Percentiles rank a stretch among this genome's conserved stretches.
Conservation (phyloP, 2,329 filamentous ascomycete species). For the Colletotrichum gloeosporioides region DNA sequence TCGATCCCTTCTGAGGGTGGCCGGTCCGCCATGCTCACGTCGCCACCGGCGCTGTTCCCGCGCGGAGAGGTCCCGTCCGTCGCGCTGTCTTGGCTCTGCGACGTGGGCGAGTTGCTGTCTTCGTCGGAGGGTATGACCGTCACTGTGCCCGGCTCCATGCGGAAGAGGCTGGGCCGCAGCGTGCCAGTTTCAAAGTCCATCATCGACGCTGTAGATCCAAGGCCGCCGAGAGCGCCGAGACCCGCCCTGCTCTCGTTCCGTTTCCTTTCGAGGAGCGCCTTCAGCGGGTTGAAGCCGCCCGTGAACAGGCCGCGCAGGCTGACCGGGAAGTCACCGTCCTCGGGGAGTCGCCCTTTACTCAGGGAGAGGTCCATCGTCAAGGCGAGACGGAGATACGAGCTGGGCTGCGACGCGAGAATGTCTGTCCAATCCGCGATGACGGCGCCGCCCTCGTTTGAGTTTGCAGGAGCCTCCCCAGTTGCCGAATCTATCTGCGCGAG, state of each 20-base stretch:
- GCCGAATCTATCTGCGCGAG: slow-evolving; percentile 36
- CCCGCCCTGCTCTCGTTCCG: slow-evolving; percentile 4
- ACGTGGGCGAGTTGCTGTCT: slow-evolving; percentile 22
- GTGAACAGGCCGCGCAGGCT: slow-evolving; percentile 42
- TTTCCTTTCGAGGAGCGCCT: slow-evolving; percentile 33
- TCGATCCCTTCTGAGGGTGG: slow-evolving; percentile 33
- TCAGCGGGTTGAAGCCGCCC: slow-evolving; percentile 40
- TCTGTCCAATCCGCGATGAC: slow-evolving; percentile 46
- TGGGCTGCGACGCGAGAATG: slow-evolving; percentile 43
- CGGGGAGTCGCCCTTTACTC: slow-evolving; percentile 44
- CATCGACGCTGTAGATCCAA: background rate
- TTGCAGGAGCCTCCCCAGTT: background rate
- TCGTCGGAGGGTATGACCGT: slow-evolving; percentile 24
- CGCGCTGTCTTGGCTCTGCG: slow-evolving; percentile 2
- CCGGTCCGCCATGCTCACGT: slow-evolving; percentile 19
- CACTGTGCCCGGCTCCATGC: slow-evolving; percentile 9
- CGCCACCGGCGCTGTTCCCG: background rate
- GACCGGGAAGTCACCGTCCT: slow-evolving; percentile 45
- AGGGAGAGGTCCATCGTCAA: slow-evolving; percentile 49
- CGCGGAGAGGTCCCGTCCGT: slow-evolving; percentile 9
- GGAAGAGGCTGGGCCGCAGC: slow-evolving; percentile 12
- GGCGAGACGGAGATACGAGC: slow-evolving; percentile 45
- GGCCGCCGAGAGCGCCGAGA: background rate
- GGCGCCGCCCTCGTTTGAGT: slow-evolving; percentile 18
- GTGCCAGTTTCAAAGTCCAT: slow-evolving; percentile 15